Evolutionary conservation across 116 monocot genomes (phyloP).

Genomic region (Papilionanthe hybrid): DNA sequence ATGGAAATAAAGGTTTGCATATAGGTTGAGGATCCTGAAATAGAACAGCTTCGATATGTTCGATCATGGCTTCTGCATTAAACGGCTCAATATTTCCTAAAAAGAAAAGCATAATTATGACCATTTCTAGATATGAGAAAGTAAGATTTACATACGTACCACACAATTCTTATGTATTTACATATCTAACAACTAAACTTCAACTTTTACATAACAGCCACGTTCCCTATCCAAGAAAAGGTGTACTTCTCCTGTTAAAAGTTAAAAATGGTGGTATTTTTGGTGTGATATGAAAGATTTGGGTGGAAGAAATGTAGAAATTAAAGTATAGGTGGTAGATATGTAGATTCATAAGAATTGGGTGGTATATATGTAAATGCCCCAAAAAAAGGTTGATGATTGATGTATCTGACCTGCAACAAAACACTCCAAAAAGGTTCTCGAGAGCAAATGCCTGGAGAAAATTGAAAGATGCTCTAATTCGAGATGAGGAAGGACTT

Average conservation of each 20-base stretch:
- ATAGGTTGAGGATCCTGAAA: slow-evolving; percentile 48
- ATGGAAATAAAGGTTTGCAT: slow-evolving; percentile 65
- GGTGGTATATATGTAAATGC: too few species aligned
- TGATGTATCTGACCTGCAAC: slow-evolving; percentile 46
- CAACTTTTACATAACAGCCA: too few species aligned
- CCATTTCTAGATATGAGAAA: not conserved
- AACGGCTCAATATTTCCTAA: slow-evolving; percentile 68
- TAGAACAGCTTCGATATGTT: slow-evolving; percentile 58
- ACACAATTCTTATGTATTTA: too few species aligned
- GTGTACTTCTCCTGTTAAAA: too few species aligned
- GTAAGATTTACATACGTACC: too few species aligned
- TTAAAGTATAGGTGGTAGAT: too few species aligned
- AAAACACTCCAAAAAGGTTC: slow-evolving; percentile 74
- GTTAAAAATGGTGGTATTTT: too few species aligned
- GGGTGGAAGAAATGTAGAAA: too few species aligned
- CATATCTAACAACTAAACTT: too few species aligned
- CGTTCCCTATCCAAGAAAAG: too few species aligned
- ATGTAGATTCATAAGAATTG: too few species aligned
- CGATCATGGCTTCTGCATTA: slow-evolving; percentile 57
- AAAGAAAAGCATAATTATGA: slow-evolving; percentile 1
- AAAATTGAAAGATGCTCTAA: slow-evolving; percentile 54
- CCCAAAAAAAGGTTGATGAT: not conserved
- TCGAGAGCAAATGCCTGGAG: slow-evolving; percentile 45
- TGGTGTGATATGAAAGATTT: too few species aligned
- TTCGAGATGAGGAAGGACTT: slow-evolving; percentile 63